Conservation (phyloP, 2,329 filamentous ascomycete species). For the Ceratocystis harringtonii region DNA sequence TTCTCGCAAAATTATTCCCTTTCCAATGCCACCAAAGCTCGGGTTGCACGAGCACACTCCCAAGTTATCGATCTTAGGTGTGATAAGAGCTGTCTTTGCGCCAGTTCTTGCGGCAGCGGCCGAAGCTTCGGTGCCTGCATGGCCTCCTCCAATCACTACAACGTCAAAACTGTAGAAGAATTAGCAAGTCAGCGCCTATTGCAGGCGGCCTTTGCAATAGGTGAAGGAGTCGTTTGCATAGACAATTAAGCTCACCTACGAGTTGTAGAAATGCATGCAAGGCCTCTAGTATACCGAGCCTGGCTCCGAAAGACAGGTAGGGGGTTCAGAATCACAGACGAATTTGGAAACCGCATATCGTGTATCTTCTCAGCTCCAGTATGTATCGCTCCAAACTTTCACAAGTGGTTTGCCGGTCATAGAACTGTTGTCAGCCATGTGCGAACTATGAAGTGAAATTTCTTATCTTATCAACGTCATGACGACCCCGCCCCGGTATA, state of each 20-base stretch:
- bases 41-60: constrained; percentile 95
- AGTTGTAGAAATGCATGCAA: constrained; percentile 7
- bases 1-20: constrained; percentile 89
- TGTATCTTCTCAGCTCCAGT: not conserved
- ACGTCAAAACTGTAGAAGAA: constrained; percentile 54
- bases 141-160: constrained; percentile 85
- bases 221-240: not conserved
- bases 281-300: not conserved
- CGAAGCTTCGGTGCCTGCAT: constrained; percentile 88
- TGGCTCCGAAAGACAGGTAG: not conserved
- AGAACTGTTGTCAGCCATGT: not conserved
- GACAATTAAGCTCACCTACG: not conserved
- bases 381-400: not conserved
- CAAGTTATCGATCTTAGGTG: constrained; percentile 74
- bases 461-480: constrained; percentile 17
- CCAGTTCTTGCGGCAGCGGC: constrained; percentile 80
- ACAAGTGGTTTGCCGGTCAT: too few relatives aligned
- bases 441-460: not conserved
- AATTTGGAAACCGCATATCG: constrained; percentile 3
- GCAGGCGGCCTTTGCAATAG: not conserved
- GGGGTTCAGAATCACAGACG: not conserved
- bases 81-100: constrained; percentile 77
- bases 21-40: constrained; percentile 95
- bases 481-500: constrained; percentile 3
- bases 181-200: not conserved